phyloP scores from a whole-genome alignment of 2,329 filamentous ascomycete genomes.

The Talaromyces sp. region DNA sequence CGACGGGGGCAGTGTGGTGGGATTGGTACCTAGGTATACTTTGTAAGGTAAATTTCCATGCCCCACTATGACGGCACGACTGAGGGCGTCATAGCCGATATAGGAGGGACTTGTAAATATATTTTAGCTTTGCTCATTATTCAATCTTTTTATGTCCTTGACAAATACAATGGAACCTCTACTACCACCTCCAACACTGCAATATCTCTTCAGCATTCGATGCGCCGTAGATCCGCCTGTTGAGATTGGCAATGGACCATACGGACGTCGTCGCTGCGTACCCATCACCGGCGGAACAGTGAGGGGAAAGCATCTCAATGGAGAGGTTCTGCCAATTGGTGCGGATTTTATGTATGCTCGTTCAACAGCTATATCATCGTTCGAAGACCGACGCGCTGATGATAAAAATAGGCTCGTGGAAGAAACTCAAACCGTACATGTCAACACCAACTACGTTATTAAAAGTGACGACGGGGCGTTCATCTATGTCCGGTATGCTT shows the following conservation, averaged over 20 bases:
- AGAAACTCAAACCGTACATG: neutral
- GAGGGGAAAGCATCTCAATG: conserved; percentile 23
- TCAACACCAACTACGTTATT: neutral
- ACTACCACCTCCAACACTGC: neutral
- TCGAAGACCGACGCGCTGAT: neutral
- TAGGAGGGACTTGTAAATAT: neutral
- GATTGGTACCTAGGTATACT: too few species aligned
- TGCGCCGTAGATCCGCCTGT: conserved; percentile 26
- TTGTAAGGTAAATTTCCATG: neutral
- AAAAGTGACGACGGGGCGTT: neutral
- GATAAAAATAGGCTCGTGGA: neutral
- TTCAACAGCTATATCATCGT: neutral
- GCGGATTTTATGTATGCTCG: neutral
- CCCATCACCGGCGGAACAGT: conserved; percentile 24
- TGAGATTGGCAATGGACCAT: conserved; percentile 26
- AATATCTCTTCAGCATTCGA: conserved; percentile 13
- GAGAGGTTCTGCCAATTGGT: conserved; percentile 25
- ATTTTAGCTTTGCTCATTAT: neutral
- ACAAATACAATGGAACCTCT: neutral
- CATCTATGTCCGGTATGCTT: neutral
- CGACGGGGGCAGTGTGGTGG: too few species aligned
- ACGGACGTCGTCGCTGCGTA: conserved; percentile 27
- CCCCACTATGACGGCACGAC: neutral
- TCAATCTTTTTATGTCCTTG: neutral
- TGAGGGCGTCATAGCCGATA: neutral